These are phyloP conservation scores for Cucurbita argyrosperma DNA, from an alignment of 306 rosid genomes.

Conservation along the genomic window DNA sequence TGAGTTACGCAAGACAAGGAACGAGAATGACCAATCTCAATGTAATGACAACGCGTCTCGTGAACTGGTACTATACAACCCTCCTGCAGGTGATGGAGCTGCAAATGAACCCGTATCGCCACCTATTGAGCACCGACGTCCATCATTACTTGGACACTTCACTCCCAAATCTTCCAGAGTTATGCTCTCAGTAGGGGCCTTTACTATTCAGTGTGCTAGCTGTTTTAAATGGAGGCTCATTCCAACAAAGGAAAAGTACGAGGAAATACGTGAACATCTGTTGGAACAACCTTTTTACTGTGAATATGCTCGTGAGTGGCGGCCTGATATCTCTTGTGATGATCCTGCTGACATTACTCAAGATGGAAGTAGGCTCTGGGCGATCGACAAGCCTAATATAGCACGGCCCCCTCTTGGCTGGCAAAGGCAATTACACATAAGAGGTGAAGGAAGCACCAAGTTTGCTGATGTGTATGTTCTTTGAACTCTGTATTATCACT, in stretches of 20 bases:
- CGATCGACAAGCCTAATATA: constrained; percentile 89
- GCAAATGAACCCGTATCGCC: constrained; percentile 20
- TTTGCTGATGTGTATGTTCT: constrained; percentile 76
- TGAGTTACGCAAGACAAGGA: constrained; percentile 11
- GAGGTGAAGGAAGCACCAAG: constrained; percentile 84
- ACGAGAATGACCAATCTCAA: constrained; percentile 25
- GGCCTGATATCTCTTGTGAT: constrained; percentile 60
- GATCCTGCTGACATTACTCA: constrained; percentile 78
- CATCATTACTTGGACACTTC: constrained; percentile 2
- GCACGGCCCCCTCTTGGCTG: constrained; percentile 84
- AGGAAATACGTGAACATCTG: constrained; percentile 75
- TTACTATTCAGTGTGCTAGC: constrained; percentile 79
- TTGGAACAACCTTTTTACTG: constrained; percentile 64
- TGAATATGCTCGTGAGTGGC: constrained; percentile 68
- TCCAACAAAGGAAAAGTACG: constrained; percentile 76
- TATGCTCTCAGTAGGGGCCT: constrained; percentile 69
- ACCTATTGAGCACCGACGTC: constrained; percentile 18
- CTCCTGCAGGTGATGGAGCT: constrained; percentile 21
- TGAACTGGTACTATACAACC: constrained; percentile 65
- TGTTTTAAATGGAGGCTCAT: constrained; percentile 96
- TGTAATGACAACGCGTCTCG: constrained; percentile 27
- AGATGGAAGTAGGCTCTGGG: constrained; percentile 87
- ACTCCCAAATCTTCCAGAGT: constrained; percentile 24
- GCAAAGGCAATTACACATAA: constrained; percentile 68
- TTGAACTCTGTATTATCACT: background rate